phyloP scores from a whole-genome alignment of 208 protist species.

The Leishmania martiniquensis region DNA sequence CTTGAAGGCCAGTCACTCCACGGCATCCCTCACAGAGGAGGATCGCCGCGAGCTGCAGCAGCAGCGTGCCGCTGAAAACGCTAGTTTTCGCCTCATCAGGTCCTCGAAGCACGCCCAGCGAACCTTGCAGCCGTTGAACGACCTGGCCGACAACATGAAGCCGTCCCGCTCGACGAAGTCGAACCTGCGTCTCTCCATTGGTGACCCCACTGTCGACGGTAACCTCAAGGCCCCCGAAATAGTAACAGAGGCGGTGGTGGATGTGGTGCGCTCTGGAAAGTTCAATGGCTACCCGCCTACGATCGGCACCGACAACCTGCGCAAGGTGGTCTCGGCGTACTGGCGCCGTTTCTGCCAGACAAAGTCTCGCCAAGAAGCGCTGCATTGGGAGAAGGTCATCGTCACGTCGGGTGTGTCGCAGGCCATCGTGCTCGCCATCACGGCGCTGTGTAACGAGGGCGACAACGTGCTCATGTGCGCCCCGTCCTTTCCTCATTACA shows the following conservation, averaged over 20 bases:
- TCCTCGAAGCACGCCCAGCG: slow-evolving; percentile 45
- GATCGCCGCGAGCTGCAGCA: slow-evolving; percentile 19
- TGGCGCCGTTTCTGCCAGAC: slow-evolving; percentile 43
- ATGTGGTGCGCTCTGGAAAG: slow-evolving; percentile 47
- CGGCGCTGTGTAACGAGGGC: slow-evolving; percentile 73
- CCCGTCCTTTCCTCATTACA: slow-evolving; percentile 95
- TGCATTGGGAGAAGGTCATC: slow-evolving; percentile 74
- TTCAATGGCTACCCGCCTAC: slow-evolving; percentile 81
- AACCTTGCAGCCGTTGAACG: slow-evolving; percentile 83
- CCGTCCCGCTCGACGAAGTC: slow-evolving; percentile 51
- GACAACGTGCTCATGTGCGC: slow-evolving; percentile 93
- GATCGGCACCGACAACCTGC: slow-evolving; percentile 51
- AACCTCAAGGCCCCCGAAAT: slow-evolving; percentile 58
- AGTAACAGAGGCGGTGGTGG: slow-evolving; percentile 56
- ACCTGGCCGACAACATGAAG: slow-evolving; percentile 87
- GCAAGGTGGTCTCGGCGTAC: slow-evolving; percentile 63
- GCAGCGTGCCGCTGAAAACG: slow-evolving; percentile 23
- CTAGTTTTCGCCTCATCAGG: slow-evolving; percentile 27
- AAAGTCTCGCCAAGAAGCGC: slow-evolving; percentile 30
- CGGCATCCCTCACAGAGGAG: slow-evolving; percentile 11
- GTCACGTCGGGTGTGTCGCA: slow-evolving; percentile 88
- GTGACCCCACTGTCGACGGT: slow-evolving; percentile 73
- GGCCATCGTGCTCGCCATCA: slow-evolving; percentile 88
- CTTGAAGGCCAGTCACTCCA: slow-evolving; percentile 9
- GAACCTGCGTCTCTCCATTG: slow-evolving; percentile 65